Base-by-base conservation (phyloP, 129 eudicot genomes). In the Tagetes erecta region DNA sequence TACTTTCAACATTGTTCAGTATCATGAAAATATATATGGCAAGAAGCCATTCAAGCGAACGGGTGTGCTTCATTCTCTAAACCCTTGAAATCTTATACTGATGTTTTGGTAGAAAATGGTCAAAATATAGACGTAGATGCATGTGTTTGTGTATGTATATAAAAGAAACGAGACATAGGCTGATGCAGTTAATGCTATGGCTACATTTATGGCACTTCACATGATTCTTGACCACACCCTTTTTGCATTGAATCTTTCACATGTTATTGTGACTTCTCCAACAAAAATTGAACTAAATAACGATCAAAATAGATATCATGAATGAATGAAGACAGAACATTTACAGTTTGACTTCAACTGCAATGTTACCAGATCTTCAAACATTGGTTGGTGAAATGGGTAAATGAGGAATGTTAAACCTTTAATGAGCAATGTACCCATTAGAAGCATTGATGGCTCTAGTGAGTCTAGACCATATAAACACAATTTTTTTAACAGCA, bases 161-260 rank as follows among this genome's bases (percentile, higher is more conserved):
- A 63, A 30, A 66, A 27, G 44, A 79, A 41, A 57, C 30, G 50
- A 34, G 44, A 65, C 13, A 6, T 2, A 75, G 58, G 40, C n/a
- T 56, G 38, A 62, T 49, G 67, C 14, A 57, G 45, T 86, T 75
- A 84, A 79, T 84, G 91, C 40, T 31, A 68, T 68, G 74, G 30
- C 76, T 70, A 87, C 86, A 80, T 76, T 75, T 82, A 89, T 84
- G 77, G 81, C 80, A 78, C 78, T 86, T 88, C 97, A 91, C 97
- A 86, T 86, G 95, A 91, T 86, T 65, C 97, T 71, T 84, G 94
- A 79, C 80, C 57, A 62, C 60, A 67, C 71, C 76, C 40, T 59
- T 3, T 13, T 37, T 52, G 72, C 80, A 76, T 78, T 76, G 70
- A 74, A 81, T 76, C 78, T 50, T 78, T 87, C 92, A 85, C 90